Evolutionary conservation across 176 grass and related monocot species (phyloP), one percentile per base, ranked within the genome.

Genomic region (Zoysia japonica): DNA sequence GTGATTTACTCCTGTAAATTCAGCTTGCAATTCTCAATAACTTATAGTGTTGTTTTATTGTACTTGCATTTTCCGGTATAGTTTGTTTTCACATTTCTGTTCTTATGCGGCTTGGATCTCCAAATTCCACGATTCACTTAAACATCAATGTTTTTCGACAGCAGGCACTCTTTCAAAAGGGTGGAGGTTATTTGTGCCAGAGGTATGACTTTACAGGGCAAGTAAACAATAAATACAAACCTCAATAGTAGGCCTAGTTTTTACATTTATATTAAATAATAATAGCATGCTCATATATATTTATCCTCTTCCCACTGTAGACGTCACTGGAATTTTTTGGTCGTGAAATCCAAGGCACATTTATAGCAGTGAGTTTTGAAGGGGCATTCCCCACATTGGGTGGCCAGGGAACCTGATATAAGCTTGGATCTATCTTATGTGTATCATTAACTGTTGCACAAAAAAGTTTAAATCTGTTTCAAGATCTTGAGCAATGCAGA

Each of bases 341-440:
- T 54, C 55, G 38, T 67, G 48, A 55, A 53, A 17, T 67, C 5
- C 39, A 60, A 68, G 63, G 50, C 44, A 14, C 10, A 67, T 44
- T 66, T 68, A 14, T 40, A 49, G 5, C 55, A 43, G 2, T 15
- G 44, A 12, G 50, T 68, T 79, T 68, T 68, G 63, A 13, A 79
- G 40, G 64, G 49, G 52, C 52, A 55, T 67, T 54, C 17, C 38
- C 16, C 9, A 7, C 16, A 54, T 43, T 1, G 11, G 2, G 6
- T 79, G 16, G 49, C 14, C 10, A 79, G 16, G 63, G 67, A 78
- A 78, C 76, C 41, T 55, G 42, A n/a, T 66, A 48, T 42, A 78
- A 54, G 61, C 36, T 38, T 16, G 36, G 7, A 11, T 54, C 5
- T 51, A 50, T 78, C 14, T 51, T 77, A 9, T 37, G 42, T 77